Conservation (phyloP, 2,329 filamentous ascomycete genomes). For the Colletotrichum sp. region DNA sequence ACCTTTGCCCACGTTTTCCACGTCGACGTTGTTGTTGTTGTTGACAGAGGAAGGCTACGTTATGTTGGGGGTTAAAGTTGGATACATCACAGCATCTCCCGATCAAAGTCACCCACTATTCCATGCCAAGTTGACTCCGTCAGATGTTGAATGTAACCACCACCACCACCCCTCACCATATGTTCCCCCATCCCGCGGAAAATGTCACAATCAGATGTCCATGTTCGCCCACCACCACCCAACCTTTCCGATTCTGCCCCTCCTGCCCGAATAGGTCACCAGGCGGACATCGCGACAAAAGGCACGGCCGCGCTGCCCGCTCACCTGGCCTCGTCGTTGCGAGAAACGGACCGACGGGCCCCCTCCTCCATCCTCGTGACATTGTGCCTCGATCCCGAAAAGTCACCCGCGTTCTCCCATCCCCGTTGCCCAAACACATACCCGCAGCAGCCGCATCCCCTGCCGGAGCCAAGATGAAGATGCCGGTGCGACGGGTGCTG, state of each 20-base stretch:
- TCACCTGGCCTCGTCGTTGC: neutral
- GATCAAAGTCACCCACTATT: neutral
- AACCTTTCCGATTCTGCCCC: neutral
- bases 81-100: neutral
- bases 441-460: neutral
- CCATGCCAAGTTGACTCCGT: neutral
- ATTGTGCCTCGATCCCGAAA: neutral
- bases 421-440: neutral
- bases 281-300: constrained; percentile 3
- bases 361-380: constrained; percentile 5
- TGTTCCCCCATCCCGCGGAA: neutral
- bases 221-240: neutral
- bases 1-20: neutral
- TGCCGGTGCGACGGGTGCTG: neutral
- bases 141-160: neutral
- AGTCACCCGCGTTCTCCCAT: neutral
- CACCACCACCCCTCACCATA: neutral
- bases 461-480: constrained; percentile 5
- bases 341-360: constrained; percentile 2
- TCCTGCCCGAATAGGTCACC: neutral
- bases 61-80: neutral
- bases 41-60: neutral
- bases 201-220: neutral
- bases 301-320: neutral
- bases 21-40: neutral